Percentiles rank a stretch among this genome's conserved stretches.
Evolutionary conservation across 208 protist genomes (phyloP).

Genomic region (Tetramitus jugosus): DNA sequence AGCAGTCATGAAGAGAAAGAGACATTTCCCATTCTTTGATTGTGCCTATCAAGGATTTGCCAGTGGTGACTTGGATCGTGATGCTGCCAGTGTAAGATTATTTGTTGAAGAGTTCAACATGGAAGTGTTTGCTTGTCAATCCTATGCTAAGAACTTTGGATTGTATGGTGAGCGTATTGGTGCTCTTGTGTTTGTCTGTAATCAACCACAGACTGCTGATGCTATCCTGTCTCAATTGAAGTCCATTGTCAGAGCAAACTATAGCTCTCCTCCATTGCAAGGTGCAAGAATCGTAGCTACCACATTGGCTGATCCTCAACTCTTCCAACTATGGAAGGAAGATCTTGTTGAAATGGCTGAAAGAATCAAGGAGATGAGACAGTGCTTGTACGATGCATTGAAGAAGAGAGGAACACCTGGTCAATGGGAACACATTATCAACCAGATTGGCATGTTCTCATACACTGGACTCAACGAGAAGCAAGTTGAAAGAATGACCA

Average conservation of each 20-base stretch:
- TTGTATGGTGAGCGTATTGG: constrained; percentile 72
- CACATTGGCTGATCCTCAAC: constrained; percentile 44
- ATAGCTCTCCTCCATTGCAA: constrained; percentile 71
- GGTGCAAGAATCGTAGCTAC: constrained; percentile 61
- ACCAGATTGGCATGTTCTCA: constrained; percentile 77
- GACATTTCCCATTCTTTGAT: constrained; percentile 66
- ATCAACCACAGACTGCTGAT: constrained; percentile 30
- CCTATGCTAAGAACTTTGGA: constrained; percentile 78
- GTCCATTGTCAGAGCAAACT: constrained; percentile 66
- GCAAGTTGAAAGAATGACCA: constrained; percentile 22
- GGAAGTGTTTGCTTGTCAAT: constrained; percentile 50
- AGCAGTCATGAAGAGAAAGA: constrained; percentile 35
- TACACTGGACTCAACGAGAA: constrained; percentile 48
- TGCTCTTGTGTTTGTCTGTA: constrained; percentile 48
- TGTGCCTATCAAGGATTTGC: constrained; percentile 67
- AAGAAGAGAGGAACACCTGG: constrained; percentile 30
- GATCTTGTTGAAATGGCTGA: constrained; percentile 28
- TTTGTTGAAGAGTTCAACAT: constrained; percentile 30
- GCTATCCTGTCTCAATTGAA: constrained; percentile 64
- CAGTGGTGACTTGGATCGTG: constrained; percentile 57
- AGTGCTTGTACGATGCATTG: constrained; percentile 32
- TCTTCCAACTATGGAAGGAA: constrained; percentile 44
- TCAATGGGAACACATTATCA: constrained; percentile 56
- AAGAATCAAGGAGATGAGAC: constrained; percentile 31
- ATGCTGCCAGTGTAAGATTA: constrained; percentile 45